These are phyloP conservation scores for Ceriops decandra DNA, from an alignment of 345 rosid genomes.

Conservation along the genomic window DNA sequence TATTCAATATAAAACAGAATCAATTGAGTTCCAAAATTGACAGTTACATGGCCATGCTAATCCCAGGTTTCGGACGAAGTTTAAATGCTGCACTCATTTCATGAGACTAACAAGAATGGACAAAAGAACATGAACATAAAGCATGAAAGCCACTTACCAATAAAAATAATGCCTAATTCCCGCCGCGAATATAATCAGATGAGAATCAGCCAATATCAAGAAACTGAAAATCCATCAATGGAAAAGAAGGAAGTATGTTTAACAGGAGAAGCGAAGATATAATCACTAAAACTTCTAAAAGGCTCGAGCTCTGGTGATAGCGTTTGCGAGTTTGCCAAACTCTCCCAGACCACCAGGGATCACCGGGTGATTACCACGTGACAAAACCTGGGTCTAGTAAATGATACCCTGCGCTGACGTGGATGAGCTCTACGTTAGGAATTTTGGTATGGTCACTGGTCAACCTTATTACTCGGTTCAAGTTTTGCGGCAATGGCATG, in stretches of 20 bases:
- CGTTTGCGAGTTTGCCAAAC: not conserved
- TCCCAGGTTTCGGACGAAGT: too few relatives aligned
- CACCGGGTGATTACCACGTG: constrained; percentile 26
- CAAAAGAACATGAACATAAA: not conserved
- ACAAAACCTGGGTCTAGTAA: constrained; percentile 4
- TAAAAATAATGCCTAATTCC: constrained; percentile 10
- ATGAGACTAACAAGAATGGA: not conserved
- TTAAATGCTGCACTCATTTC: not conserved
- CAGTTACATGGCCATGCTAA: too few relatives aligned
- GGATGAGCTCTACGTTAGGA: constrained; percentile 7
- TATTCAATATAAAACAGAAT: too few relatives aligned
- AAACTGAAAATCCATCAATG: constrained; percentile 18
- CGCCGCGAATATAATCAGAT: constrained; percentile 8
- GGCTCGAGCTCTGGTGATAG: not conserved
- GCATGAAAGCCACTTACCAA: constrained; percentile 18
- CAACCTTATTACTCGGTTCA: constrained; percentile 30
- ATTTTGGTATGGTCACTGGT: constrained; percentile 16
- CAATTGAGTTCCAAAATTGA: too few relatives aligned
- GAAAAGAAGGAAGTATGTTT: not conserved
- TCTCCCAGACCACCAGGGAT: constrained; percentile 7
- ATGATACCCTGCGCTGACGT: constrained; percentile 12
- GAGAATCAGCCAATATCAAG: constrained; percentile 23
- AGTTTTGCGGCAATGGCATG: constrained; percentile 17
- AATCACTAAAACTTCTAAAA: not conserved
- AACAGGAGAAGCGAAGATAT: not conserved